Percentiles rank a stretch among this genome's conserved stretches.
phyloP scores from a whole-genome alignment of 1,284 basidiomycete species.

The Cystobasidium pallidum region DNA sequence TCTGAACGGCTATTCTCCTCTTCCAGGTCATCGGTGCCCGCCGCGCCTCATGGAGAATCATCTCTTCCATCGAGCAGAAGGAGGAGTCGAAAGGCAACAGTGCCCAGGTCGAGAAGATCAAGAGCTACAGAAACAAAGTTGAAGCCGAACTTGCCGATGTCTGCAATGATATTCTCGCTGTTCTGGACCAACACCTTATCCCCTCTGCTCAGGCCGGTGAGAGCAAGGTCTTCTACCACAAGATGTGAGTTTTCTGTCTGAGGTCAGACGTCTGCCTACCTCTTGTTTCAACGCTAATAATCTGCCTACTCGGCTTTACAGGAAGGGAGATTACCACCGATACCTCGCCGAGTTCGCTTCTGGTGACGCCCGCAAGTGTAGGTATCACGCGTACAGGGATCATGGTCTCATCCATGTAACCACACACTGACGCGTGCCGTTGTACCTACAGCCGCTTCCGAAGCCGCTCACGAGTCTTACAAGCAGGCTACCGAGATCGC shows the following conservation, averaged over 20 bases:
- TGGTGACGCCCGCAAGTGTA: conserved; percentile 95
- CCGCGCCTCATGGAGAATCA: conserved; percentile 98
- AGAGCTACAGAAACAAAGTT: conserved; percentile 96
- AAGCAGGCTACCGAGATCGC: conserved; percentile 99
- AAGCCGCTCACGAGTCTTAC: conserved; percentile 99
- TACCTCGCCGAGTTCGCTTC: conserved; percentile 99
- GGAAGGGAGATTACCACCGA: conserved; percentile 99
- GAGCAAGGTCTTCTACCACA: conserved; percentile 99
- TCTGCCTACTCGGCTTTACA: conserved; percentile 55
- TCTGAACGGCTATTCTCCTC: not conserved
- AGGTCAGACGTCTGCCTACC: no score
- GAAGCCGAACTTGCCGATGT: conserved; percentile 98
- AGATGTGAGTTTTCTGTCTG: conserved; percentile 70
- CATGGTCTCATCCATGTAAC: no score
- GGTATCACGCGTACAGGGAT: not conserved
- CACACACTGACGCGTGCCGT: not conserved
- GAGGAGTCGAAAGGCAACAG: conserved; percentile 99
- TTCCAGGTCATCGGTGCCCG: conserved; percentile 79
- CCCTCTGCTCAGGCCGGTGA: conserved; percentile 97
- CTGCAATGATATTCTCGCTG: conserved; percentile 98
- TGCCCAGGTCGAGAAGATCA: conserved; percentile 97
- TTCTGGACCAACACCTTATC: conserved; percentile 98
- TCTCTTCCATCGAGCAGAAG: conserved; percentile 99
- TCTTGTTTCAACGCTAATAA: conserved; percentile 4
- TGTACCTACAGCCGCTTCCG: conserved; percentile 66